Percentiles rank a stretch among this genome's conserved stretches.
phyloP scores from a whole-genome alignment of 2,329 filamentous ascomycete genomes.

The Camillea tinctor region DNA sequence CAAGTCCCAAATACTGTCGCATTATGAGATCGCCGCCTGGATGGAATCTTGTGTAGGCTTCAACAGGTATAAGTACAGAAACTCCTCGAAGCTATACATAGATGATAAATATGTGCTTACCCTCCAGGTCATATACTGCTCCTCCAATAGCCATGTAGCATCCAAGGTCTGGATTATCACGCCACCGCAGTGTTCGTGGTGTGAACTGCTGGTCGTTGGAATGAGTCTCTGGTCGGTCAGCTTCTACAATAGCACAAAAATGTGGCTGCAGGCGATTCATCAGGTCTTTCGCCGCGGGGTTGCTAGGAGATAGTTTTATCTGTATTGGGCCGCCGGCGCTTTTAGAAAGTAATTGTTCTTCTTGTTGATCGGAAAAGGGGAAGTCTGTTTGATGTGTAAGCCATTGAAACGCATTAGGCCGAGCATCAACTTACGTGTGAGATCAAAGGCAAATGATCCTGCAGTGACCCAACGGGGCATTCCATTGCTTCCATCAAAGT shows the following conservation, averaged over 20 bases:
- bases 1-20: conserved; percentile 7
- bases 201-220: conserved; percentile 6
- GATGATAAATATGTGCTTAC: conserved; percentile 6
- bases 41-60: conserved; percentile 17
- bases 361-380: neutral
- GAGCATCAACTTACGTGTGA: conserved; percentile 5
- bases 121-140: conserved; percentile 15
- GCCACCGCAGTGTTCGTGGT: conserved; percentile 11
- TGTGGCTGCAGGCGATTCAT: conserved; percentile 7
- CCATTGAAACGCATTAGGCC: neutral
- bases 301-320: neutral
- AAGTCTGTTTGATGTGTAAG: neutral
- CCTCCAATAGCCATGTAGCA: conserved; percentile 13
- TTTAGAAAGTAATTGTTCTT: neutral
- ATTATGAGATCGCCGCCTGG: conserved; percentile 15
- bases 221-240: neutral
- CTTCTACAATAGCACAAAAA: conserved; percentile 10
- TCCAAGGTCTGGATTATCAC: conserved; percentile 16
- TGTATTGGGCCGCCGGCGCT: neutral
- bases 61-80: neutral
- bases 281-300: neutral
- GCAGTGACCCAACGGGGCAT: conserved; percentile 3
- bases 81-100: neutral
- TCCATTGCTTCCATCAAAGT: conserved; percentile 9
- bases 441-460: conserved; percentile 3